Evolutionary conservation across 2,329 filamentous ascomycete species (phyloP), one percentile per base, ranked within the genome.

Genomic region (Pyricularia grisea): DNA sequence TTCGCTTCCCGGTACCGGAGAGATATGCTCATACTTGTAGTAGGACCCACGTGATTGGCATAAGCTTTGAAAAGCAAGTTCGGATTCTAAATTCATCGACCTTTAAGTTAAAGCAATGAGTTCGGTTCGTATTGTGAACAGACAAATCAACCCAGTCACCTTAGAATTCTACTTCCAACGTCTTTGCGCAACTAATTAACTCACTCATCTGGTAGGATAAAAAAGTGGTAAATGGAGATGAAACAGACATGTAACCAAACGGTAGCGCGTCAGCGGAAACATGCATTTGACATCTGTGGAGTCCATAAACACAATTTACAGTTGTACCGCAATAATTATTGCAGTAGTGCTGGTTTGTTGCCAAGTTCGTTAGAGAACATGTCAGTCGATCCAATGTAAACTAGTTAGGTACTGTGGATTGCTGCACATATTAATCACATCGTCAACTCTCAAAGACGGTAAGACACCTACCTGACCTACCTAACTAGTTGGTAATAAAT

Each of bases 221-320:
- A 5, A 23, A n/a, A 61, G 58, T 25, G 23, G 25, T 25, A 28
- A 25, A 61, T 25, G 58, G 55, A 14, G 63, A 61, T 69, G 68
- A 69, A 69, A 69, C 68, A 36, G 27, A 69, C 30, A n/a, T 66
- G 67, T 23, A 64, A 68, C 67, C 28, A 23, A 55, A 55, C 17
- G 42, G 20, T 55, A 55, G 36, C 6, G 17, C 42, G 6, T 20
- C 42, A 55, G 42, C 42, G 42, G 33, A 3, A 36, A 36, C 12
- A 36, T 36, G 12, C 33, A 36, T 36, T 14, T 36, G 33, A 12
- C 14, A 36, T 36, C 33, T 55, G 42, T 55, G 42, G 42, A 55
- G 42, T n/a, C 17, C 20, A 55, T 55, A 20, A 36, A 17, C 33
- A 12, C 3, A 17, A 55, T 55, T 55, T 55, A 17, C 42, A 33